A percentile compares a stretch with the other conserved stretches of the same genome.
Conservation (phyloP, 2,329 filamentous ascomycete species). For the Pyrenophora graminea region DNA sequence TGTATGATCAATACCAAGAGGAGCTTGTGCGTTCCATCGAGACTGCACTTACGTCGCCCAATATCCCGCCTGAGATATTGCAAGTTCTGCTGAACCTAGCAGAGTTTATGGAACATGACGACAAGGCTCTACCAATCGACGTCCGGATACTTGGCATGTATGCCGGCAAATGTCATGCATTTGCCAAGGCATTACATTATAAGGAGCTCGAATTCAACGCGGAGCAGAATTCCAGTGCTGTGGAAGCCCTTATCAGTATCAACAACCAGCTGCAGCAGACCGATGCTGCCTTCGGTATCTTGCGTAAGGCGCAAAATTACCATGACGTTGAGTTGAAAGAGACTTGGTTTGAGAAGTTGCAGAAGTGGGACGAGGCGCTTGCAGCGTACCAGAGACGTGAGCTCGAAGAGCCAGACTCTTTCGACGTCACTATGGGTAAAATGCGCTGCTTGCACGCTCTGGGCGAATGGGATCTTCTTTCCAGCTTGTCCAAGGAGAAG, state of each 20-base stretch:
- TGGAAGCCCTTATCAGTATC: constrained; percentile 97
- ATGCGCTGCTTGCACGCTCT: constrained; percentile 98
- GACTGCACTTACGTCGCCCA: constrained; percentile 89
- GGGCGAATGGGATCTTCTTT: constrained; percentile 95
- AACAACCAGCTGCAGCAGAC: constrained; percentile 99
- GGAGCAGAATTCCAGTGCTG: constrained; percentile 91
- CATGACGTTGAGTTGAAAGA: constrained; percentile 95
- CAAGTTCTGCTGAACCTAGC: constrained; percentile 93
- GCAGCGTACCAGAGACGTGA: constrained; percentile 90
- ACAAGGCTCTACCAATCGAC: constrained; percentile 97
- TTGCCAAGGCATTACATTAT: constrained; percentile 97
- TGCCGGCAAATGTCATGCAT: constrained; percentile 94
- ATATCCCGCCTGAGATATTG: constrained; percentile 93
- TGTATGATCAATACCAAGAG: constrained; percentile 96
- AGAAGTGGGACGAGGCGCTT: constrained; percentile 96
- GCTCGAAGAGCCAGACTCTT: constrained; percentile 69
- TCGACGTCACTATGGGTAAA: constrained; percentile 98
- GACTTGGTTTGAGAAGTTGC: constrained; percentile 98
- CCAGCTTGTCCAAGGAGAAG: constrained; percentile 84
- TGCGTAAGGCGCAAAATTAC: constrained; percentile 93
- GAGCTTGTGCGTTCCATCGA: constrained; percentile 96
- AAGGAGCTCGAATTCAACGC: constrained; percentile 98
- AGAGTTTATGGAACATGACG: constrained; percentile 99
- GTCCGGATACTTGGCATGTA: constrained; percentile 93
- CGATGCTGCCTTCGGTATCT: constrained; percentile 95